A percentile compares a stretch with the other conserved stretches of the same genome.
Conservation (phyloP, 2,329 filamentous ascomycete genomes). For the Colletotrichum sp. region DNA sequence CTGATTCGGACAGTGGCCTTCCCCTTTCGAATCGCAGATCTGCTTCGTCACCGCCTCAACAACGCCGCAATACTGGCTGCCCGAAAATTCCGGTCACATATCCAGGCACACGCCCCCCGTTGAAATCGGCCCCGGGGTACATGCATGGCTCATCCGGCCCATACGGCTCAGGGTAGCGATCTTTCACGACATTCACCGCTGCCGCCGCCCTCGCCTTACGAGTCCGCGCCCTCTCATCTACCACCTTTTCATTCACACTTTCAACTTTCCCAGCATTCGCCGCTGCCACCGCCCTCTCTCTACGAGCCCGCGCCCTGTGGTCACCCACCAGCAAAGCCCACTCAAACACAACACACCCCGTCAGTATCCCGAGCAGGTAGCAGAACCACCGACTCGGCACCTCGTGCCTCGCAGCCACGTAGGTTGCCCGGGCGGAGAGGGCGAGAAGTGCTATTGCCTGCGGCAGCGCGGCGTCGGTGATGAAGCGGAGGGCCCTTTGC, state of each 20-base stretch:
- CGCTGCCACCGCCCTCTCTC: background rate
- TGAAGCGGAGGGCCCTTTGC: fast-evolving
- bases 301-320: background rate
- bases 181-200: too few relatives aligned
- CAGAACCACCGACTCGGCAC: background rate
- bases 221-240: background rate
- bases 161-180: too few relatives aligned
- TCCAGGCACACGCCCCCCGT: fast-evolving
- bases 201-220: background rate
- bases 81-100: too few relatives aligned
- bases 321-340: background rate
- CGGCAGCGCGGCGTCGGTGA: background rate
- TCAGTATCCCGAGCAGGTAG: background rate
- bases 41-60: too few relatives aligned
- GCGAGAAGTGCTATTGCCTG: background rate
- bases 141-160: too few relatives aligned
- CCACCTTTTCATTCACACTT: background rate
- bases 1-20: background rate
- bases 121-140: too few relatives aligned
- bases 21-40: too few relatives aligned
- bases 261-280: background rate
- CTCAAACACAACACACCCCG: background rate
- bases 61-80: too few relatives aligned
- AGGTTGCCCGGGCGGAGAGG: background rate
- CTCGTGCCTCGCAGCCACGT: background rate